A percentile compares a stretch with the other conserved stretches of the same genome.
These are phyloP conservation scores for Ophiostoma quercus DNA, from an alignment of 2,329 filamentous ascomycete species.

Conservation along the genomic window DNA sequence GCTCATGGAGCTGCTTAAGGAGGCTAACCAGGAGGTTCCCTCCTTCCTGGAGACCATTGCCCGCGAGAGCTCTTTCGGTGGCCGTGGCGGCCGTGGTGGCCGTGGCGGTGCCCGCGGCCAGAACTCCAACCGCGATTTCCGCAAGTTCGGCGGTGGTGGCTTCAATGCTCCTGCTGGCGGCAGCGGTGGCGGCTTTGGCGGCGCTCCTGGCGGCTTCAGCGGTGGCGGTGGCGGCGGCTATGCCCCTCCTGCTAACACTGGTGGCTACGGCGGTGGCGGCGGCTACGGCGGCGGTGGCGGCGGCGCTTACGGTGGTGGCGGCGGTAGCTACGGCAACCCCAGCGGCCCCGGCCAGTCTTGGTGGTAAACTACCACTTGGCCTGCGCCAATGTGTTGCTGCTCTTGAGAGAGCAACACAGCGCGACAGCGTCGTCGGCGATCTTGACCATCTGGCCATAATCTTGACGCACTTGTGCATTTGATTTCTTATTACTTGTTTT, in stretches of 20 bases:
- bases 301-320: slow-evolving; percentile 48
- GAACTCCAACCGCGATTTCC: slow-evolving; percentile 78
- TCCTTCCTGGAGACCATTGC: slow-evolving; percentile 94
- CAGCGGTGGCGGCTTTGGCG: slow-evolving; percentile 39
- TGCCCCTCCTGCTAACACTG: slow-evolving; percentile 39
- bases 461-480: slow-evolving; percentile 15
- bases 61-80: slow-evolving; percentile 81
- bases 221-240: slow-evolving; percentile 38
- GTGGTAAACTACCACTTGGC: slow-evolving; percentile 47
- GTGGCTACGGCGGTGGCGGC: slow-evolving; percentile 34
- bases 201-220: slow-evolving; percentile 41
- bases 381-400: slow-evolving; percentile 18
- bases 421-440: neutral
- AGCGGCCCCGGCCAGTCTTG: slow-evolving; percentile 60
- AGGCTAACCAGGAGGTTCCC: slow-evolving; percentile 96
- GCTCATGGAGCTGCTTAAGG: slow-evolving; percentile 94
- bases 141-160: slow-evolving; percentile 62
- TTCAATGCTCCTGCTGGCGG: slow-evolving; percentile 38
- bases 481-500: slow-evolving; percentile 22
- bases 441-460: neutral
- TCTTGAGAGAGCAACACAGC: neutral
- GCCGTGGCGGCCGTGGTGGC: slow-evolving; percentile 57
- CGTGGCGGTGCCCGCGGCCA: slow-evolving; percentile 69
- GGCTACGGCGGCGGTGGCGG: slow-evolving; percentile 57
- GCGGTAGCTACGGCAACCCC: slow-evolving; percentile 59